A percentile compares a stretch with the other conserved stretches of the same genome.
These are phyloP conservation scores for Ustilago xerochloae DNA, from an alignment of 1,284 basidiomycete species.

Conservation along the genomic window DNA sequence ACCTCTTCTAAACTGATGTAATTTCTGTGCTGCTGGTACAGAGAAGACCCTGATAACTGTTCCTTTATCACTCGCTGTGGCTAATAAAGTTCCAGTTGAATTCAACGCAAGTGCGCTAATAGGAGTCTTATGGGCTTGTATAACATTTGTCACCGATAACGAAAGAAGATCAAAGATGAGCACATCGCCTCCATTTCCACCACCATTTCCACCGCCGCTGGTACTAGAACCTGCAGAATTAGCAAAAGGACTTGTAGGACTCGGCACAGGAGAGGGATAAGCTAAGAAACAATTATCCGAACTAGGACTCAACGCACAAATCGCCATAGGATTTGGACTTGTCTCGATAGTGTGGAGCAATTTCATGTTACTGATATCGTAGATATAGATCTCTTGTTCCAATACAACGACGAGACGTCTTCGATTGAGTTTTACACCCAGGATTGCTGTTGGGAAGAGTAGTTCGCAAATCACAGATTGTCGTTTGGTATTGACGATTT, in stretches of 20 bases:
- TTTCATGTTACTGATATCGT: constrained; percentile 99
- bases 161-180: constrained; percentile 84
- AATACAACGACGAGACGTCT: constrained; percentile 95
- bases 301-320: constrained; percentile 93
- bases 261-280: constrained; percentile 92
- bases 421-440: constrained; percentile 95
- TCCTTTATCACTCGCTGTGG: constrained; percentile 93
- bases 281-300: constrained; percentile 95
- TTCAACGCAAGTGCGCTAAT: constrained; percentile 89
- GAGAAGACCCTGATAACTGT: constrained; percentile 96
- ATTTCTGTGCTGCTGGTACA: constrained; percentile 87
- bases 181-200: constrained; percentile 56
- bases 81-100: constrained; percentile 86
- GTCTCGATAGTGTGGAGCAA: constrained; percentile 97
- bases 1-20: constrained; percentile 94
- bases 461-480: constrained; percentile 99
- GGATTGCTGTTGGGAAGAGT: constrained; percentile 92
- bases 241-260: constrained; percentile 74
- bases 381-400: constrained; percentile 96
- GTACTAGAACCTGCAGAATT: constrained; percentile 34
- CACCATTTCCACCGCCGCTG: neutral
- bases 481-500: constrained; percentile 98
- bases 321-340: constrained; percentile 91
- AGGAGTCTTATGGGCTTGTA: constrained; percentile 95
- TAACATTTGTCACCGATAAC: constrained; percentile 90